Conservation (phyloP, 495 filamentous ascomycete species). For the Xylaria flabelliformis region DNA sequence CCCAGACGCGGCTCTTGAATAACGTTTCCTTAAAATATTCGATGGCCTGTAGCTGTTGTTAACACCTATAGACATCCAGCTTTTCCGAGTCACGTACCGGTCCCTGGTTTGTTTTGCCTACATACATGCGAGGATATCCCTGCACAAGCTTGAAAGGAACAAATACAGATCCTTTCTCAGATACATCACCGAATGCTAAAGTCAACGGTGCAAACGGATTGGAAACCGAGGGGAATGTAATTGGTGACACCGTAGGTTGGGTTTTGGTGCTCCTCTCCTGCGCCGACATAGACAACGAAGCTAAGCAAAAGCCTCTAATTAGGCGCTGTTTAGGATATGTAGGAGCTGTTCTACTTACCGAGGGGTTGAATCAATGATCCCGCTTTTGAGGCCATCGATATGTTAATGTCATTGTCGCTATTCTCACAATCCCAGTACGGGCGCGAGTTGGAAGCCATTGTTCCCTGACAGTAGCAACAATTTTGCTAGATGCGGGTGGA, state of each 20-base stretch:
- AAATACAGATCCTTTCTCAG: slow-evolving; percentile 49
- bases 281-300: neutral
- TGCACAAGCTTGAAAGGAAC: slow-evolving; percentile 64
- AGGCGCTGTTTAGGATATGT: neutral
- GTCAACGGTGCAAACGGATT: neutral
- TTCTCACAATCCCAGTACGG: neutral
- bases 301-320: neutral
- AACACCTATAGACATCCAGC: neutral
- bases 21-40: slow-evolving; percentile 66
- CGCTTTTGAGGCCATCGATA: neutral
- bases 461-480: neutral
- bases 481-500: neutral
- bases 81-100: slow-evolving; percentile 40
- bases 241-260: neutral
- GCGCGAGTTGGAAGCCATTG: slow-evolving; percentile 7
- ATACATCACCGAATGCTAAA: slow-evolving; percentile 38
- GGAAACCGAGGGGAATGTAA: neutral
- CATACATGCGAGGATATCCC: slow-evolving; percentile 66
- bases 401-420: slow-evolving; percentile 15
- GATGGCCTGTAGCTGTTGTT: slow-evolving; percentile 38
- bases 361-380: neutral
- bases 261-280: neutral
- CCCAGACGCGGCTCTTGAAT: slow-evolving; percentile 66
- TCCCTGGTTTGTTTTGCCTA: slow-evolving; percentile 53
- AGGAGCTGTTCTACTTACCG: neutral